Evolutionary conservation across 2,329 filamentous ascomycete species (phyloP).

Genomic region (Penicillium sp.): DNA sequence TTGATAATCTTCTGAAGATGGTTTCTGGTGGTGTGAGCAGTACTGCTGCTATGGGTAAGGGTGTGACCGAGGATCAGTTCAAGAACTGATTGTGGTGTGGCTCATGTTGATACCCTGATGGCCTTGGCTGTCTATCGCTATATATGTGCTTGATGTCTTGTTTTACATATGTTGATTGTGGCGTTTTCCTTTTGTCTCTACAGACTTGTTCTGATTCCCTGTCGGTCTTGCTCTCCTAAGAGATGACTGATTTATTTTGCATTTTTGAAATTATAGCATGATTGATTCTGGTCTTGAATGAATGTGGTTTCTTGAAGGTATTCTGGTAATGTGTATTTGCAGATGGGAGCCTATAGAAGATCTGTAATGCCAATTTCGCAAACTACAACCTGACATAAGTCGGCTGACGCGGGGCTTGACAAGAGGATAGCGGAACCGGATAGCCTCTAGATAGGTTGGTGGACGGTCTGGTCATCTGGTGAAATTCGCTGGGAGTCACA

Average conservation of each 20-base stretch:
- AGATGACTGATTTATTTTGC: constrained; percentile 2
- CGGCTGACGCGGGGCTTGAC: too few species aligned
- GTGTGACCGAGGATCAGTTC: constrained; percentile 98
- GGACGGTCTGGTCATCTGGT: too few species aligned
- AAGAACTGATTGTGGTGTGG: constrained; percentile 45
- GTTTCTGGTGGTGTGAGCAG: constrained; percentile 87
- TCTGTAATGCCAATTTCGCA: neutral
- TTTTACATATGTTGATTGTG: neutral
- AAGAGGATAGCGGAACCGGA: too few species aligned
- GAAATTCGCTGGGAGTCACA: too few species aligned
- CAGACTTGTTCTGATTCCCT: constrained; percentile 18
- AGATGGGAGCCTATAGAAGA: neutral
- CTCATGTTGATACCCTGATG: constrained; percentile 8
- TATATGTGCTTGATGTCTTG: constrained; percentile 11
- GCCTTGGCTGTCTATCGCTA: neutral
- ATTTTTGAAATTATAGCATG: constrained; percentile 1
- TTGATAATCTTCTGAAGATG: constrained; percentile 96
- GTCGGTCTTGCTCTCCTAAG: constrained; percentile 1
- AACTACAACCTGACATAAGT: too few species aligned
- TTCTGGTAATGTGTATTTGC: neutral
- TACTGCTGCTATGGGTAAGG: constrained; percentile 94
- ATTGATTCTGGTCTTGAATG: neutral
- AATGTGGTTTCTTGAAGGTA: neutral
- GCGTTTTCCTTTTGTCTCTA: constrained; percentile 9
- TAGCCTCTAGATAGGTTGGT: too few species aligned